A percentile compares a stretch with the other conserved stretches of the same genome.
These are phyloP conservation scores for Cutaneotrichosporon sp. DNA, from an alignment of 1,284 basidiomycete species.

Conservation along the genomic window DNA sequence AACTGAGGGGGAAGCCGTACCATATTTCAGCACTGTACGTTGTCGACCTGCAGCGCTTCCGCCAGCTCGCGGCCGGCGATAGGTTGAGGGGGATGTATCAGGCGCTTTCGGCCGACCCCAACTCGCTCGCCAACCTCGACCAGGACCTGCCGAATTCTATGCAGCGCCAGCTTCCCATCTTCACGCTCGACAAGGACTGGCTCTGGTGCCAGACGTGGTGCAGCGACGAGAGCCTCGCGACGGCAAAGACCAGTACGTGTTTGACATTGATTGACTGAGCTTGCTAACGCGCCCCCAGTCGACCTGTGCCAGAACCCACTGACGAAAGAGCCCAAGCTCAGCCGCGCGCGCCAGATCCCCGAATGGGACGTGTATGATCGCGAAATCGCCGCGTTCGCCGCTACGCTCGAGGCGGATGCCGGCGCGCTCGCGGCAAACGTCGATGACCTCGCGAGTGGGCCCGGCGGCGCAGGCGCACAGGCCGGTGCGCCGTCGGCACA, in stretches of 20 bases:
- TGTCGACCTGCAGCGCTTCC: conserved; percentile 90
- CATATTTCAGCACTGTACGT: conserved; percentile 90
- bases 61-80: conserved; percentile 62
- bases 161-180: conserved; percentile 80
- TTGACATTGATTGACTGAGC: neutral
- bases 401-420: conserved; percentile 50
- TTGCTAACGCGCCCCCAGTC: conserved; percentile 56
- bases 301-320: conserved; percentile 89
- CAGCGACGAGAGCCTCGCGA: conserved; percentile 48
- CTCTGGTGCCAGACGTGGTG: conserved; percentile 67
- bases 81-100: conserved; percentile 89
- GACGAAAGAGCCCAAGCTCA: conserved; percentile 95
- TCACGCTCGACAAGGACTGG: conserved; percentile 83
- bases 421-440: conserved; percentile 59
- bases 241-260: conserved; percentile 52
- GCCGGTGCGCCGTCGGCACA: conserved; percentile 1
- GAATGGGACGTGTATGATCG: conserved; percentile 92
- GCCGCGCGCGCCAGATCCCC: conserved; percentile 86
- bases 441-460: conserved; percentile 56
- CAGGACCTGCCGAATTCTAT: conserved; percentile 95
- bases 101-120: conserved; percentile 83
- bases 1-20: conserved; percentile 72
- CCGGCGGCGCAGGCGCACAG: neutral
- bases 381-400: conserved; percentile 57
- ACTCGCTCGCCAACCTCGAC: conserved; percentile 89